Base-by-base conservation (phyloP, 768 basidiomycete species). In the Suillus ampliporus region DNA sequence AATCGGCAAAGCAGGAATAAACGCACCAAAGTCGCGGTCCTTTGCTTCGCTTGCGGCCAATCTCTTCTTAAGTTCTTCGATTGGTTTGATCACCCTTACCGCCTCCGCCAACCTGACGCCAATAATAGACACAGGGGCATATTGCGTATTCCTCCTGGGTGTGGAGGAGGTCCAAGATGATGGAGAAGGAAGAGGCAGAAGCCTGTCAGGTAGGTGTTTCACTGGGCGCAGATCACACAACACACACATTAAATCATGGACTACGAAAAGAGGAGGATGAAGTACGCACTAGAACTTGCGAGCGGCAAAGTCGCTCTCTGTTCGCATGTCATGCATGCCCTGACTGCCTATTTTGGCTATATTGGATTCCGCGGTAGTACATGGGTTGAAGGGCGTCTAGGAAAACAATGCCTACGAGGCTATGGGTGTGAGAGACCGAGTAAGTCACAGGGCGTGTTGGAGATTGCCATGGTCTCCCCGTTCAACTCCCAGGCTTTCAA, bases 161-260 rank as follows among this genome's bases (percentile, higher is more conserved):
- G 67, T 93, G 89, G 65, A 98, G 89, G 67, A 97, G 88, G 73
- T 98, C 94, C 71, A 95, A 87, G 51, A 92, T 86, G 74, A 99
- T 92, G 74, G 90, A 89, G 81, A 98, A 99, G 89, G 89, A 98
- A 97, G 51, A 99, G 84, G 63, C 91, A 94, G 76, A 94, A 95
- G 0, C 93, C 93, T 8, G 95, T 96, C 17, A 98, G 85, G 74
- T 98, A 98, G 62, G 90, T 88, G 73, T 97, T 97, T 61, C 95
- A 84, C 74, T 96, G 94, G 3, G 94, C 84, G 69, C 92, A n/a
- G n/a, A n/a, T n/a, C n/a, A n/a, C n/a, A n/a, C 94, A 28, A 44
- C 11, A 26, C 13, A 40, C 5, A 35, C 26, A 19, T 14, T n/a
- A 57, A 57, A n/a, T 34, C 47, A 52, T 50, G 51, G 43, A 35